These are phyloP conservation scores for Conidiobolus incongruus DNA, from an alignment of 371 early-diverging fungal species.

Conservation along the genomic window DNA sequence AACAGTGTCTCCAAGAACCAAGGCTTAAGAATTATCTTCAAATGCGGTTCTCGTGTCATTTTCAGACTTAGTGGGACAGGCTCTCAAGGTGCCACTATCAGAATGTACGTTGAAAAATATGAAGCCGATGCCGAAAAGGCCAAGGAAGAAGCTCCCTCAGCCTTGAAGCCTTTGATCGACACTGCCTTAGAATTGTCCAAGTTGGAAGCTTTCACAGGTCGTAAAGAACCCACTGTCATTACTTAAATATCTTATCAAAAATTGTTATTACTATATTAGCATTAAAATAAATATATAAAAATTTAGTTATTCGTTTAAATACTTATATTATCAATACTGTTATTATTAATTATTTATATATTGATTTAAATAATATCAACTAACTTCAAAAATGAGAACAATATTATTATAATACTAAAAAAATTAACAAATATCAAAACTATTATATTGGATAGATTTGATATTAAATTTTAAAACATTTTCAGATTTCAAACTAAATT, in stretches of 20 bases:
- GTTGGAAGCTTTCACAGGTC: conserved; percentile 63
- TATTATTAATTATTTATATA: no score
- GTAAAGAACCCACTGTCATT: conserved; percentile 82
- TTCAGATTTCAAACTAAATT: no score
- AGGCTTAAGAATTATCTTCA: conserved; percentile 76
- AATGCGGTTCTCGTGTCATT: conserved; percentile 74
- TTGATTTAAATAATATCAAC: no score
- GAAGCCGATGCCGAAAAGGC: conserved; percentile 30
- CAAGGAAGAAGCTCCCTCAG: conserved; percentile 46
- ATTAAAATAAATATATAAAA: no score
- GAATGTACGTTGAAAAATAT: conserved; percentile 89
- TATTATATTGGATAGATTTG: no score
- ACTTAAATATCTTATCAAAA: conserved; percentile 22
- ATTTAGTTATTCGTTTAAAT: no score
- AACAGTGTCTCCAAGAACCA: conserved; percentile 64
- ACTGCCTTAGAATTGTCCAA: conserved; percentile 56
- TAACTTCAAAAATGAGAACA: no score
- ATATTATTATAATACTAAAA: no score
- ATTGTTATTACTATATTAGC: no score
- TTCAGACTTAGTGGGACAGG: conserved; percentile 90
- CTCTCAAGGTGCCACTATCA: conserved; percentile 85
- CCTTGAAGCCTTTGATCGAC: conserved; percentile 70
- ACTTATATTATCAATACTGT: no score
- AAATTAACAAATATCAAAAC: no score
- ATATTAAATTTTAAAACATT: no score